Percentiles rank a stretch among this genome's conserved stretches.
Evolutionary conservation across 2,329 filamentous ascomycete genomes (phyloP).

Genomic region (Coniochaeta pulveracea): DNA sequence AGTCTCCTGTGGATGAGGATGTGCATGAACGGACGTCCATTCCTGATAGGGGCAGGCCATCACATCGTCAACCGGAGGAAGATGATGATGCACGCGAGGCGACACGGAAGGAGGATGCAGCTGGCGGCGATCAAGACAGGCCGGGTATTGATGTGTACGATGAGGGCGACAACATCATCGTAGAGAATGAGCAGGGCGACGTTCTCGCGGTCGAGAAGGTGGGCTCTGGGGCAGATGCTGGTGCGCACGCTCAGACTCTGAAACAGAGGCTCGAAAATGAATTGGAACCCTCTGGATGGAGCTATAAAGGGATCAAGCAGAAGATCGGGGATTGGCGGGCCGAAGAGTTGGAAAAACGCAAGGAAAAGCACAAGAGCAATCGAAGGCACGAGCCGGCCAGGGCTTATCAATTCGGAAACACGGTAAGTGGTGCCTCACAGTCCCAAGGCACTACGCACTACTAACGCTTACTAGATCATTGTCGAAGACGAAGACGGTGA

Average conservation of each 20-base stretch:
- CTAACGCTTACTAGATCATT: constrained; percentile 47
- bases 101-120: constrained; percentile 6
- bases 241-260: constrained; percentile 12
- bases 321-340: constrained; percentile 40
- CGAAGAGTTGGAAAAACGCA: constrained; percentile 51
- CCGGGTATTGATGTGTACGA: constrained; percentile 57
- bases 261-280: constrained; percentile 22
- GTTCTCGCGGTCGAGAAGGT: constrained; percentile 56
- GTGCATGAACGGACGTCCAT: constrained; percentile 9
- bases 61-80: constrained; percentile 2
- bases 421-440: constrained; percentile 30
- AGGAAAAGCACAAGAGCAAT: constrained; percentile 42
- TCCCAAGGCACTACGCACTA: neutral
- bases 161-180: constrained; percentile 67
- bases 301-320: constrained; percentile 34
- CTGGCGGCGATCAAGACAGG: constrained; percentile 3
- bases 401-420: constrained; percentile 79
- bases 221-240: constrained; percentile 11
- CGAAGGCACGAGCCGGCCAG: constrained; percentile 60
- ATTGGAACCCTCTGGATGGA: constrained; percentile 23
- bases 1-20: constrained; percentile 7
- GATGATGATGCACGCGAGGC: constrained; percentile 5
- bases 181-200: constrained; percentile 81
- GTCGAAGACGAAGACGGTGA: constrained; percentile 81
- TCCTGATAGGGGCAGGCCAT: neutral